Evolutionary conservation across 2,329 filamentous ascomycete species (phyloP).

Genomic region (Bipolaris bicolor): DNA sequence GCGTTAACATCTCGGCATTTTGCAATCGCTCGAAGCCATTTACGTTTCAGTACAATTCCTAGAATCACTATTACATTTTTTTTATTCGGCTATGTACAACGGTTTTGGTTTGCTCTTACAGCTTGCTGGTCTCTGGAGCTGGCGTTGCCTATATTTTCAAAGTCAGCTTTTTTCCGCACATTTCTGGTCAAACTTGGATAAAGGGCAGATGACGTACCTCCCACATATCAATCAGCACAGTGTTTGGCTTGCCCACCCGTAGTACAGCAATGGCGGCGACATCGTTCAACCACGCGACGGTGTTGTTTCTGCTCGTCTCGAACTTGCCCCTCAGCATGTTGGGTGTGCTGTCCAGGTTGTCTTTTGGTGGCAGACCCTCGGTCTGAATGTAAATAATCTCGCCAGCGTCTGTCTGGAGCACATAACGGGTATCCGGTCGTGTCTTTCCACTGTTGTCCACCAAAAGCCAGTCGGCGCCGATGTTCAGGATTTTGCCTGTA

Average conservation of each 20-base stretch:
- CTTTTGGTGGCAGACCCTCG: slow-evolving; percentile 32
- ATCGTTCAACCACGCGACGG: slow-evolving; percentile 49
- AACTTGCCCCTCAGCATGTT: slow-evolving; percentile 44
- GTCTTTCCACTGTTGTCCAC: slow-evolving; percentile 32
- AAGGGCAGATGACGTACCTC: slow-evolving; percentile 17
- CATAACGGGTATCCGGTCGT: slow-evolving; percentile 47
- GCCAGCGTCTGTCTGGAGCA: slow-evolving; percentile 46
- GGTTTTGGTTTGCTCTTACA: too few species aligned
- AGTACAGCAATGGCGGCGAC: slow-evolving; percentile 40
- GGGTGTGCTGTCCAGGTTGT: slow-evolving; percentile 22
- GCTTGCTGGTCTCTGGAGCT: neutral
- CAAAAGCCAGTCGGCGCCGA: slow-evolving; percentile 50
- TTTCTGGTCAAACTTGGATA: neutral
- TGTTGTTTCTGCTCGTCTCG: slow-evolving; percentile 41
- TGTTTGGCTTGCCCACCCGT: slow-evolving; percentile 24
- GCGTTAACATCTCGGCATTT: neutral
- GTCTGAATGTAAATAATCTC: slow-evolving; percentile 45
- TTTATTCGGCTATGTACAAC: neutral
- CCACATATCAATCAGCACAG: slow-evolving; percentile 38
- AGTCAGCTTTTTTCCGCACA: neutral
- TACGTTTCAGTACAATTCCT: neutral
- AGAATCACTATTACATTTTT: neutral
- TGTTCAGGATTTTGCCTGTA: slow-evolving; percentile 39
- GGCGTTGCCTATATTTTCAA: slow-evolving; percentile 3
- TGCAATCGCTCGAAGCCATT: neutral